Percentiles rank a stretch among this genome's conserved stretches.
These are phyloP conservation scores for Fremontodendron californicum DNA, from an alignment of 345 rosid species.

Conservation along the genomic window DNA sequence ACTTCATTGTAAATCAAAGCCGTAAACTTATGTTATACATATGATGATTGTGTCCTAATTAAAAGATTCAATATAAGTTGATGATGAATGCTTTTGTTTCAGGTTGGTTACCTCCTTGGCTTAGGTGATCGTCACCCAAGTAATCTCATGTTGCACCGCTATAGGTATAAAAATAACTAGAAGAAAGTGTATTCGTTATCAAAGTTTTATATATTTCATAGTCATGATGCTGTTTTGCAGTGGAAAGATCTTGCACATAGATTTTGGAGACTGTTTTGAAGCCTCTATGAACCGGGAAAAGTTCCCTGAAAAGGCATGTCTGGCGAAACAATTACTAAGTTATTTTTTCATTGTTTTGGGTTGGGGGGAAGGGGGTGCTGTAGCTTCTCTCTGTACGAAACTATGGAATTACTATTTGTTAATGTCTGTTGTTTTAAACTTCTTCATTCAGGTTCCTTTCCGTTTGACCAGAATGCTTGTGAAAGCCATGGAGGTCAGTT, in stretches of 20 bases:
- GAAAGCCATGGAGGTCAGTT: slow-evolving; percentile 99
- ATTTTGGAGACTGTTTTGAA: slow-evolving; percentile 99
- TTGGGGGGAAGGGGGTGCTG: neutral
- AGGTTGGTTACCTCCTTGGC: slow-evolving; percentile 99
- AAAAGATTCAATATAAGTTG: neutral
- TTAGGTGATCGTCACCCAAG: slow-evolving; percentile 99
- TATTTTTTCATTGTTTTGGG: neutral
- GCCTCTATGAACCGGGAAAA: slow-evolving; percentile 99
- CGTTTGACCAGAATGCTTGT: slow-evolving; percentile 99
- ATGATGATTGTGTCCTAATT: neutral
- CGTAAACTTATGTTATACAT: neutral
- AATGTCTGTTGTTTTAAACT: slow-evolving; percentile 5
- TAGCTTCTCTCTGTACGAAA: neutral
- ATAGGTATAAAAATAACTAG: slow-evolving; percentile 57
- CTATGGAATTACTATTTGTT: neutral
- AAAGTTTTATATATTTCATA: slow-evolving; percentile 12
- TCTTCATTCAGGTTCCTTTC: slow-evolving; percentile 72
- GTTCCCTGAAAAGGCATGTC: slow-evolving; percentile 88
- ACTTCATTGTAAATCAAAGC: neutral
- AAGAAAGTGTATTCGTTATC: neutral
- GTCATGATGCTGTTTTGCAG: slow-evolving; percentile 39
- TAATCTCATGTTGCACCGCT: slow-evolving; percentile 91
- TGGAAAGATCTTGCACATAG: slow-evolving; percentile 96
- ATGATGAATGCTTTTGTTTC: slow-evolving; percentile 25
- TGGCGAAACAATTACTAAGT: neutral